Evolutionary conservation across 768 basidiomycete genomes (phyloP).

Genomic region (Suillus discolor): DNA sequence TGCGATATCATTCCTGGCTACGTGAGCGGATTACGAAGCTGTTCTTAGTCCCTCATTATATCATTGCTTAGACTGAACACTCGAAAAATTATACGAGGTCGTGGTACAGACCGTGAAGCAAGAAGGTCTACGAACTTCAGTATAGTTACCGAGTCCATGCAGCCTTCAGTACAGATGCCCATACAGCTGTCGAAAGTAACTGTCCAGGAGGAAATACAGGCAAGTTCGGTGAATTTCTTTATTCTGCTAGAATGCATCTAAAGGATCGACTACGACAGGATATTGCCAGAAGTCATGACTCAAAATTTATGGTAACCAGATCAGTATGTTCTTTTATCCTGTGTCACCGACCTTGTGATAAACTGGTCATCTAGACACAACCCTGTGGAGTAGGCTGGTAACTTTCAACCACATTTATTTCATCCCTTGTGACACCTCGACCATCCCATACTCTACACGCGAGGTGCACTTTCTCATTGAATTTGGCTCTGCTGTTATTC

Average conservation of each 20-base stretch:
- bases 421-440: neutral
- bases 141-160: conserved; percentile 18
- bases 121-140: conserved; percentile 30
- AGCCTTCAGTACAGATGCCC: conserved; percentile 6
- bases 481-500: neutral
- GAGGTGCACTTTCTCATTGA: neutral
- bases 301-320: neutral
- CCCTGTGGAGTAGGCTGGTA: neutral
- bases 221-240: neutral
- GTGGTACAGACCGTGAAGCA: conserved; percentile 51
- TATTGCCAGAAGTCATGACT: neutral
- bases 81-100: conserved; percentile 52
- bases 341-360: neutral
- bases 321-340: neutral
- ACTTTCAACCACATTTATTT: neutral
- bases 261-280: neutral
- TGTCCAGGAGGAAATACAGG: neutral
- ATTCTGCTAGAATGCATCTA: neutral
- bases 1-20: conserved; percentile 65
- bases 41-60: conserved; percentile 5
- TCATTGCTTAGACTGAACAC: conserved; percentile 56
- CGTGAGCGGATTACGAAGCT: conserved; percentile 40
- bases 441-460: neutral
- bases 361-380: neutral
- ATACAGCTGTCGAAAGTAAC: conserved; percentile 9